Base-by-base conservation (phyloP, 192 early-diverging fungal species). In the Backusella parvicylindrica region DNA sequence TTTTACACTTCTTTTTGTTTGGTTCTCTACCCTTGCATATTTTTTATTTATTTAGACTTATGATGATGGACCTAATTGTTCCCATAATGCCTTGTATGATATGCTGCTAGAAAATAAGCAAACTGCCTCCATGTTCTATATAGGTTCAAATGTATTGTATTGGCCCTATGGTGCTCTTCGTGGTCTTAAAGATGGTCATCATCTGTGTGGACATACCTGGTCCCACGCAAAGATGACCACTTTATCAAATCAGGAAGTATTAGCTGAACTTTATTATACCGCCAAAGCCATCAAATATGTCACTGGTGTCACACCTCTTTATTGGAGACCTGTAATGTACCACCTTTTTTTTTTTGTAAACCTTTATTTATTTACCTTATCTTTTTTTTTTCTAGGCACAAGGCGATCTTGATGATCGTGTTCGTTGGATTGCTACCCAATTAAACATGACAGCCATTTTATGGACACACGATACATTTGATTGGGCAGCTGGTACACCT, bases 171-270 rank as follows among this genome's bases (percentile, higher is more conserved):
- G 72, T 50, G 84, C 84, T 31, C 63, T 82, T 36, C 78, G 82
- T 38, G 85, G 82, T 68, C 32, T 84, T 15, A 80, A 77, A 36
- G 86, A 84, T 50, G 90, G 90, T 33, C 90, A 91, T 66, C 87
- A 90, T 64, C 67, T 91, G 74, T 86, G 83, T 53, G 80, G 82
- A 12, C 89, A 91, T 74, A 91, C 89, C 64, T 89, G 88, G 88
- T 85, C 86, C 26, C 89, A 90, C 70, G 68, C 74, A n/a, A 71
- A 82, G 41, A 67, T 90, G 76, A 83, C 88, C 67, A 86, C 81
- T 12, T 68, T 89, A 38, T 71, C 79, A 26, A 78, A 82, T 50
- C 65, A 78, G 56, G 82, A 82, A 64, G 76, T 91, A 32, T 75
- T 88, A 40, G 84, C 85, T 70, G 88, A 91, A 81, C 80, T 89